These are phyloP conservation scores for Raddia distichophylla DNA, from an alignment of 176 grass and related monocot species.

Conservation along the genomic window DNA sequence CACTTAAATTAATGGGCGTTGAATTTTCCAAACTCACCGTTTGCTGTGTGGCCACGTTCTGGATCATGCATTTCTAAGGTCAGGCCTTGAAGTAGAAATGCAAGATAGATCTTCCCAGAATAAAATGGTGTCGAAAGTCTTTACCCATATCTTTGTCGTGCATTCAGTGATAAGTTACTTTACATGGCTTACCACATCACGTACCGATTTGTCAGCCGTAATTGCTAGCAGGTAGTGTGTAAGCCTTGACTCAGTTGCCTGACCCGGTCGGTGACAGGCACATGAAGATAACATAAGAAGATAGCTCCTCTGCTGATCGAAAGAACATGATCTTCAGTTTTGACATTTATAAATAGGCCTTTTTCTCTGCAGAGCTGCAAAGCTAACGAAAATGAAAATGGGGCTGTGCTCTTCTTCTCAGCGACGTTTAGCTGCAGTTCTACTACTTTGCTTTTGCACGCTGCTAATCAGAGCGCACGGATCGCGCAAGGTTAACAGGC, in stretches of 20 bases:
- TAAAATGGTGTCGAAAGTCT: not conserved
- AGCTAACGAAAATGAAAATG: not conserved
- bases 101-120: not conserved
- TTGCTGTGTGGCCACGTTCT: not conserved
- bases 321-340: not conserved
- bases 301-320: not conserved
- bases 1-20: too few species aligned
- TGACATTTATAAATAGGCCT: not conserved
- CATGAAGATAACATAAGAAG: not conserved
- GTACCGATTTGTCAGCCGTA: not conserved
- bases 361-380: not conserved
- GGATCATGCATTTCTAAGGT: not conserved
- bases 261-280: not conserved
- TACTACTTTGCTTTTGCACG: constrained; percentile 2
- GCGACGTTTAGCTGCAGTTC: not conserved
- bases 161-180: not conserved
- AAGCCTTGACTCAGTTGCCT: not conserved
- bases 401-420: not conserved
- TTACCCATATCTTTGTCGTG: not conserved
- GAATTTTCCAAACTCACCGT: not conserved
- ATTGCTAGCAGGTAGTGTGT: not conserved
- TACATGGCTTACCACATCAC: not conserved
- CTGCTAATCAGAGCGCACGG: not conserved
- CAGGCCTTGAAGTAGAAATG: not conserved
- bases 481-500: constrained; percentile 20